A percentile compares a stretch with the other conserved stretches of the same genome.
Evolutionary conservation across 495 filamentous ascomycete species (phyloP).

Genomic region (Aspergillus leporis): DNA sequence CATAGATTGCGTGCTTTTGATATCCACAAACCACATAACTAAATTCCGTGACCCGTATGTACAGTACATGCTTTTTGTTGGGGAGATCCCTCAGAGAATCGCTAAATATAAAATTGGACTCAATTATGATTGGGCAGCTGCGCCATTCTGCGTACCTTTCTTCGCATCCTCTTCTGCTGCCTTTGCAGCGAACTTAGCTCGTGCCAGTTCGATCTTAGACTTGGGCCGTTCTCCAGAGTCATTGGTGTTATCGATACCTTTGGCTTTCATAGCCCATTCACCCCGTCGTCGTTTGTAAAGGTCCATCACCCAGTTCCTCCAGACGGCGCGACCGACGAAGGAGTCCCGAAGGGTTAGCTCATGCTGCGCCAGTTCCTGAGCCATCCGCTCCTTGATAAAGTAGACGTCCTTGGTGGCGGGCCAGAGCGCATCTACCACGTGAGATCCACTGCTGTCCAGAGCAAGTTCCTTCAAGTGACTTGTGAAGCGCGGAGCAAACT

Average conservation of each 20-base stretch:
- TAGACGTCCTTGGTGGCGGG: constrained; percentile 61
- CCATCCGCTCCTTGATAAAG: constrained; percentile 67
- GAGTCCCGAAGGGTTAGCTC: constrained; percentile 72
- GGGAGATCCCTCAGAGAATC: background rate
- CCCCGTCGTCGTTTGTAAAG: constrained; percentile 67
- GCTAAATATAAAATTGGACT: background rate
- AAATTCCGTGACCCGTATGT: background rate
- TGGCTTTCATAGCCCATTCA: constrained; percentile 72
- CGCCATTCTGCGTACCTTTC: constrained; percentile 7
- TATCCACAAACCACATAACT: background rate
- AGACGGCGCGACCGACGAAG: constrained; percentile 76
- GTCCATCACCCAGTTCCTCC: constrained; percentile 92
- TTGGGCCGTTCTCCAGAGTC: constrained; percentile 36
- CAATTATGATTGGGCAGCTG: background rate
- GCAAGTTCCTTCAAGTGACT: constrained; percentile 65
- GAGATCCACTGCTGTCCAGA: constrained; percentile 68
- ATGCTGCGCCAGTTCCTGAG: constrained; percentile 58
- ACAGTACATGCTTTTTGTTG: background rate
- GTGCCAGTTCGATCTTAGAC: constrained; percentile 49
- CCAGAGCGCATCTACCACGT: constrained; percentile 79
- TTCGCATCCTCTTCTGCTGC: constrained; percentile 20
- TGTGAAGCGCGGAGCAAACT: constrained; percentile 60
- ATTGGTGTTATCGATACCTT: constrained; percentile 39
- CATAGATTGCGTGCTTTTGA: background rate
- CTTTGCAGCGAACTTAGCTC: constrained; percentile 43